Conservation (phyloP, 352 stramenopile species). For the Globisporangium cystogenes region DNA sequence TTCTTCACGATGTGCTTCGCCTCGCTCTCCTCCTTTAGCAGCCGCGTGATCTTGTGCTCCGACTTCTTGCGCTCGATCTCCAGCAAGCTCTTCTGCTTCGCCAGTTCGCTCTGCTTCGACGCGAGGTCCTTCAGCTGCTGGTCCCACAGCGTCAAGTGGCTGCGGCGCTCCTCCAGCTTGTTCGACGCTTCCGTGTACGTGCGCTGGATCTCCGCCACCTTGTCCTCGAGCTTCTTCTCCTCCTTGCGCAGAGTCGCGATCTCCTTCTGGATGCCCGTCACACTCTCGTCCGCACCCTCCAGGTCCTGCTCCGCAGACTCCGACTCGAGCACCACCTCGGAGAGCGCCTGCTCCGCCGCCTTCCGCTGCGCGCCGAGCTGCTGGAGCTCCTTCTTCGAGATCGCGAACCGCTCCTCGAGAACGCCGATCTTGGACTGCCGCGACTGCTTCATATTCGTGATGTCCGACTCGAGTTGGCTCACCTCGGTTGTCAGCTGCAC, state of each 20-base stretch:
- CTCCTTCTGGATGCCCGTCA: slow-evolving; percentile 48
- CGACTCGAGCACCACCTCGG: slow-evolving; percentile 64
- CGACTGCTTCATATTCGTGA: slow-evolving; percentile 77
- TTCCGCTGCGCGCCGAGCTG: slow-evolving; percentile 57
- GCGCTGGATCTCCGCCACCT: slow-evolving; percentile 55
- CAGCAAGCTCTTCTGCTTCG: slow-evolving; percentile 84
- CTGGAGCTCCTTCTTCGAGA: slow-evolving; percentile 73
- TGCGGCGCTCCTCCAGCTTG: slow-evolving; percentile 64
- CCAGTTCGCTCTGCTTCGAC: slow-evolving; percentile 64
- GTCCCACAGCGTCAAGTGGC: slow-evolving; percentile 81
- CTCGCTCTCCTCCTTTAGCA: slow-evolving; percentile 92
- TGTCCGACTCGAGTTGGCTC: slow-evolving; percentile 66
- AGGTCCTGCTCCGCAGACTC: slow-evolving; percentile 70
- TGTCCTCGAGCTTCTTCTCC: slow-evolving; percentile 63
- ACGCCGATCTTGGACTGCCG: slow-evolving; percentile 76
- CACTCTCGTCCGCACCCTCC: slow-evolving; percentile 46
- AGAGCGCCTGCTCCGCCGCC: slow-evolving; percentile 57
- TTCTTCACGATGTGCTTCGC: slow-evolving; percentile 87
- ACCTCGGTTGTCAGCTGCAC: slow-evolving; percentile 75
- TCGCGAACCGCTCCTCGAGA: slow-evolving; percentile 67
- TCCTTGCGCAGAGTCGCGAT: slow-evolving; percentile 56
- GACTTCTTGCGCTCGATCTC: slow-evolving; percentile 96
- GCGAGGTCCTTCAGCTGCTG: slow-evolving; percentile 90
- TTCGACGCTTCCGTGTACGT: slow-evolving; percentile 54
- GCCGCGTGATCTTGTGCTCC: slow-evolving; percentile 88